These are phyloP conservation scores for Metarhizium robertsii DNA, from an alignment of 2,329 filamentous ascomycete genomes.

Conservation along the genomic window DNA sequence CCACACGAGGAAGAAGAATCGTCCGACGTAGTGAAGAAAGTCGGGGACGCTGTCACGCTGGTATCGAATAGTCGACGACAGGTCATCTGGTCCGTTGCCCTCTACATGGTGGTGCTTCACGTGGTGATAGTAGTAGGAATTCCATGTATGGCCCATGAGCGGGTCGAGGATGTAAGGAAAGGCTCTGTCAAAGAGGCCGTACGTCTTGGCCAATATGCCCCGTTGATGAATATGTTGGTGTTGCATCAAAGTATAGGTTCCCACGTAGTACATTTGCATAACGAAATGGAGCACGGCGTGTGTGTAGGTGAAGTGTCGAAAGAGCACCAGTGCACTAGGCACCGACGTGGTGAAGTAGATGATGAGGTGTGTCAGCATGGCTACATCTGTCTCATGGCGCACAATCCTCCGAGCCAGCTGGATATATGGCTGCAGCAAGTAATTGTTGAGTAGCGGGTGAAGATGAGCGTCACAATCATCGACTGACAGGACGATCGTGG, in stretches of 20 bases:
- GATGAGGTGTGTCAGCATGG: slow-evolving; percentile 69
- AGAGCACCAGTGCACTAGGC: slow-evolving; percentile 58
- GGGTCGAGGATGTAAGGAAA: slow-evolving; percentile 71
- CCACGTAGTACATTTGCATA: slow-evolving; percentile 60
- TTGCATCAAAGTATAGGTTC: slow-evolving; percentile 71
- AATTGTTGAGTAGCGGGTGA: slow-evolving; percentile 31
- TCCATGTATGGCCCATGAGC: slow-evolving; percentile 76
- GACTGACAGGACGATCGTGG: slow-evolving; percentile 32
- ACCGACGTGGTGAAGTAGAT: slow-evolving; percentile 62
- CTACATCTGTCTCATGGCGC: slow-evolving; percentile 60
- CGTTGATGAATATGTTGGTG: slow-evolving; percentile 77
- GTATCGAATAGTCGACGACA: slow-evolving; percentile 68
- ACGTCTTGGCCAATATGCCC: slow-evolving; percentile 52
- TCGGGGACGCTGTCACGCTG: slow-evolving; percentile 59
- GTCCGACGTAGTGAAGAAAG: slow-evolving; percentile 63
- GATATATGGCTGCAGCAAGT: slow-evolving; percentile 51
- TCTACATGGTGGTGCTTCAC: slow-evolving; percentile 82
- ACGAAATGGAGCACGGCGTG: slow-evolving; percentile 58
- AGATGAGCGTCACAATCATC: slow-evolving; percentile 29
- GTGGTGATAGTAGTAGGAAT: slow-evolving; percentile 78
- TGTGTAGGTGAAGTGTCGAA: slow-evolving; percentile 54
- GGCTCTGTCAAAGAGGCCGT: slow-evolving; percentile 46
- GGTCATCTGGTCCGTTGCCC: slow-evolving; percentile 66
- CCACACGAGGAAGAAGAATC: slow-evolving; percentile 68
- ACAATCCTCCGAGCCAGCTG: slow-evolving; percentile 45